Base-by-base conservation (phyloP, 2,329 filamentous ascomycete genomes). In the Hymenotorrendiella dingleyae region DNA sequence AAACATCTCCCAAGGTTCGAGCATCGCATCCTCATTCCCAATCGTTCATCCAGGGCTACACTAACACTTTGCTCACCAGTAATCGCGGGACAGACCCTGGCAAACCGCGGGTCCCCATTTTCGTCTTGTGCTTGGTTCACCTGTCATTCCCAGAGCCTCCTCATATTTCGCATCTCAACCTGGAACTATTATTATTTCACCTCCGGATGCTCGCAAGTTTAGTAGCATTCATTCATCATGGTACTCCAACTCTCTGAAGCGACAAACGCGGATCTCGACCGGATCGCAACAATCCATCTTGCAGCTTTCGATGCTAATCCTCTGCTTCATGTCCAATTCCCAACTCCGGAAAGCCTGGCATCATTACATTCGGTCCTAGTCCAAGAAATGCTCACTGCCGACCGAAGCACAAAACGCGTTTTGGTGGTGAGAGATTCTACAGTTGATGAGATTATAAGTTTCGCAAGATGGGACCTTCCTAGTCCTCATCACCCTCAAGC, bases 391-490 rank as follows among this genome's bases (percentile, higher is more conserved):
- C 37, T 47, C n/a, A n/a, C n/a, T n/a, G n/a, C n/a, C n/a, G n/a
- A n/a, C n/a, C n/a, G n/a, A n/a, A n/a, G n/a, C 11, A 36, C 26
- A 19, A 55, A 53, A 43, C 45, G 36, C 24, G 42, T 57, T 21
- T 36, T 55, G 35, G 42, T 59, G 4, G 50, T 54, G 6, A 50
- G 46, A 41, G 56, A 59, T 37, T 42, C 43, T 8, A 43, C 41
- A 10, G 16, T 37, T 9, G 33, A 46, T 5, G 37, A 47, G 34
- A 49, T 58, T 21, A 49, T 58, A 16, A 48, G 48, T 17, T 58
- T 60, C 41, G 56, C 55, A 17, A 58, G 57, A 42, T 60, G 55
- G 54, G 51, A 57, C 45, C 44, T 57, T 20, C 55, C 55, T 30
- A 26, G 22, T 34, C 29, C 42, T 22, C 38, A 20, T 19, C 17